Evolutionary conservation across 2,329 filamentous ascomycete genomes (phyloP).

Genomic region (Ustulina deusta): DNA sequence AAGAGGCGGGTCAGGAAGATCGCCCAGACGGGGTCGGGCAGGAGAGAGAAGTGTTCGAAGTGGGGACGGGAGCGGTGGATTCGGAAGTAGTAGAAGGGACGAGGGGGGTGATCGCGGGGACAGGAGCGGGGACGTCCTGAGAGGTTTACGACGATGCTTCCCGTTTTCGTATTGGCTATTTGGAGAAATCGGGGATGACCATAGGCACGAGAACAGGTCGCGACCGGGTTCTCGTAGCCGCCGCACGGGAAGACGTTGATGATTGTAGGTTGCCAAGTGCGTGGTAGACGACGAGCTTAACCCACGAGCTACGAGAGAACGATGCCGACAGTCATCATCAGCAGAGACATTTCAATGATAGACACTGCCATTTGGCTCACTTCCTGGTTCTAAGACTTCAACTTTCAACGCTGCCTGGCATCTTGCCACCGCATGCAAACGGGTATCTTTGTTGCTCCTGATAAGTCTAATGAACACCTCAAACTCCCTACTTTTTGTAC

Average conservation of each 20-base stretch:
- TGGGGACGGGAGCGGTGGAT: background rate
- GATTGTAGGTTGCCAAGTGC: background rate
- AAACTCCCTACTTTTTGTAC: slow-evolving; percentile 22
- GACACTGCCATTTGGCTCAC: background rate
- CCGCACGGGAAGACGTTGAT: slow-evolving; percentile 9
- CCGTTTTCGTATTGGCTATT: slow-evolving; percentile 10
- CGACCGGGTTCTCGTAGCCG: background rate
- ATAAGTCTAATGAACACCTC: slow-evolving; percentile 13
- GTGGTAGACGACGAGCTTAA: background rate
- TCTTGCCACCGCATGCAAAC: slow-evolving; percentile 10
- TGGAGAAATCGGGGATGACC: background rate
- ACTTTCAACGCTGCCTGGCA: background rate
- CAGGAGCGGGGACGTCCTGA: background rate
- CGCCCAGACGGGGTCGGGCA: background rate
- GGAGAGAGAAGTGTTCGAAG: background rate
- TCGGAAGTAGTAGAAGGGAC: background rate
- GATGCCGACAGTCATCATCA: background rate
- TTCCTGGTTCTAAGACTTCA: background rate
- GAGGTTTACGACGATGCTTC: slow-evolving; percentile 5
- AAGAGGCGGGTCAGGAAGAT: background rate
- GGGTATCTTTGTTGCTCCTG: slow-evolving; percentile 34
- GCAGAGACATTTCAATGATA: background rate
- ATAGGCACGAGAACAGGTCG: background rate
- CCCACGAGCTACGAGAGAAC: background rate
- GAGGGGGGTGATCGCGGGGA: background rate